Evolutionary conservation across 2,329 filamentous ascomycete species (phyloP), one percentile per base, ranked within the genome.

Genomic region (Amesomyces nigricolor): DNA sequence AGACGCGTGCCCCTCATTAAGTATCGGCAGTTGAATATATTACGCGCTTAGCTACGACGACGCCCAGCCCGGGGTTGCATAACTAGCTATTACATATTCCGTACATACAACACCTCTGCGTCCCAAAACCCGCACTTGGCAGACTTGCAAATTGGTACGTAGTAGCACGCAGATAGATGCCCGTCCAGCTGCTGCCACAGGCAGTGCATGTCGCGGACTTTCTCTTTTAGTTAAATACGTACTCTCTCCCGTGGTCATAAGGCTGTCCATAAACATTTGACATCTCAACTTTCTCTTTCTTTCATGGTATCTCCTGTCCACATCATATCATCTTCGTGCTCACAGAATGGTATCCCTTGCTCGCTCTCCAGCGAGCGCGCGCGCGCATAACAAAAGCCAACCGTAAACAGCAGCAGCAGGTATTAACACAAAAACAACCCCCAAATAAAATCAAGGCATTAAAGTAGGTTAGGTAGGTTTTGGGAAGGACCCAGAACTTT

Each of bases 281-380:
- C 42, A 37, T 49, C 32, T 14, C 45, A 48, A 8, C n/a, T 35
- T 26, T 26, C 22, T 26, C 22, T 26, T 26, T 26, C 22, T 26
- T 26, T 47, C 48, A 48, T 54, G 46, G 52, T 55, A 55, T 55
- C 47, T 47, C 47, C 32, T 42, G 8, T 51, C 32, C 32, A 35
- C 32, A 46, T 55, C 42, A 47, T 26, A 26, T 51, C 47, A 37
- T 42, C 32, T 13, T 51, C 32, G 9, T 10, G 11, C 11, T 9
- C 32, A 5, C 32, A 51, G 53, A 56, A 55, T 58, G 48, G 52
- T 58, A 58, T 58, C 47, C 48, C n/a, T 16, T n/a, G 22, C 16
- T 13, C 42, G 22, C 22, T 26, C 22, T 6, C 22, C 22, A 26
- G 22, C 22, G 22, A 26, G 22, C 22, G 22, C 22, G 22, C 30